Conservation (phyloP, 306 rosid species). For the Malus sieversii region DNA sequence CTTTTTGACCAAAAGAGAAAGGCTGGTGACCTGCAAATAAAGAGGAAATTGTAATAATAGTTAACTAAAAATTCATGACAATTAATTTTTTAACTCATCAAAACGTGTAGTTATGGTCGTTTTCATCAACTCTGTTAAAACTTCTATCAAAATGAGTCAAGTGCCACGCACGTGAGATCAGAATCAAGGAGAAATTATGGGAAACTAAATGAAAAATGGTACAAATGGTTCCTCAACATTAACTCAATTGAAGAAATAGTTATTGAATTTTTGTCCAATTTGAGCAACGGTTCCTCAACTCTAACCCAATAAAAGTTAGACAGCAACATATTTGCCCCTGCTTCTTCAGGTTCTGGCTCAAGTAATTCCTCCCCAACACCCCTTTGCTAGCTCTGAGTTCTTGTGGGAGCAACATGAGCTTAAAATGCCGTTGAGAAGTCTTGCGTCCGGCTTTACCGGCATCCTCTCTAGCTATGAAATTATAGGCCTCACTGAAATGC, state of each 20-base stretch:
- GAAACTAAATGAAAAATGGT: too few species aligned
- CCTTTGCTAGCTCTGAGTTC: slow-evolving; percentile 9
- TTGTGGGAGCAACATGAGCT: slow-evolving; percentile 22
- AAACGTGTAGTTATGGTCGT: rapidly evolving
- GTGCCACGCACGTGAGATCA: too few species aligned
- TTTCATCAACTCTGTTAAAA: rapidly evolving
- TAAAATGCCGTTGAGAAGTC: slow-evolving; percentile 1
- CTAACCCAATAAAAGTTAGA: too few species aligned
- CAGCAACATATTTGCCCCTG: too few species aligned
- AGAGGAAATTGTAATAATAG: rapidly evolving
- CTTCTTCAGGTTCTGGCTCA: too few species aligned
- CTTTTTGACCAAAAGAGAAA: background rate
- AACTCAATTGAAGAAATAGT: rapidly evolving
- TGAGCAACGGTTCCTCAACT: too few species aligned
- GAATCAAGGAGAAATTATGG: too few species aligned
- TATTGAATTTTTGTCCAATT: rapidly evolving
- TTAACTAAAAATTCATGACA: rapidly evolving
- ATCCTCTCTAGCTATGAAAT: slow-evolving; percentile 12
- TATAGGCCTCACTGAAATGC: slow-evolving; percentile 14
- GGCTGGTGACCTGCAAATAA: background rate
- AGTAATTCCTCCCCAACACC: slow-evolving; percentile 13
- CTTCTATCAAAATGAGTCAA: too few species aligned
- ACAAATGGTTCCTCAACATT: too few species aligned
- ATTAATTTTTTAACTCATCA: too few species aligned
- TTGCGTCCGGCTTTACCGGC: slow-evolving; percentile 5